Evolutionary conservation across 2,329 filamentous ascomycete genomes (phyloP).

Genomic region (Calonectria henricotiae): DNA sequence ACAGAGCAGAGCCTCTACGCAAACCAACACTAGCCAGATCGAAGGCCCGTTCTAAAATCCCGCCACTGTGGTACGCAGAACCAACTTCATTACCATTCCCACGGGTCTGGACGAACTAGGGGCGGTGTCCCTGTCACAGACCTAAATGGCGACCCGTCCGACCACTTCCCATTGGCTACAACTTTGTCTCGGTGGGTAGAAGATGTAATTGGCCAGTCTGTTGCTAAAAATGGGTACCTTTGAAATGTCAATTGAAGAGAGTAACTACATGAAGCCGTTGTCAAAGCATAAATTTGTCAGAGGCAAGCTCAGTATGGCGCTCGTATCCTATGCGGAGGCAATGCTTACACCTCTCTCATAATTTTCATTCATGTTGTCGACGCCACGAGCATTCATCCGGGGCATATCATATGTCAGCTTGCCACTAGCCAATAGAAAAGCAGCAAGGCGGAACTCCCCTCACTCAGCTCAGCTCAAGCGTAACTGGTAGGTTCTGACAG

Average conservation of each 20-base stretch:
- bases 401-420: background rate
- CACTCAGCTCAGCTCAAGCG: conserved; percentile 4
- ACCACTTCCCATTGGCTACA: background rate
- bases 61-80: background rate
- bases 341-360: background rate
- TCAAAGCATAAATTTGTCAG: background rate
- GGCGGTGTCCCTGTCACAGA: conserved; percentile 1
- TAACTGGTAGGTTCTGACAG: conserved; percentile 7
- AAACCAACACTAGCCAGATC: background rate
- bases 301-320: background rate
- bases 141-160: background rate
- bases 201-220: background rate
- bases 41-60: conserved; percentile 9
- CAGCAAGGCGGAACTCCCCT: background rate
- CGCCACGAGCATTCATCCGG: background rate
- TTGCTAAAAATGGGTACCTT: background rate
- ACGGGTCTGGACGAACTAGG: conserved; percentile 7
- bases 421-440: background rate
- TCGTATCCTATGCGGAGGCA: no score
- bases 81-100: conserved; percentile 11
- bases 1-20: background rate
- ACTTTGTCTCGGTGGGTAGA: background rate
- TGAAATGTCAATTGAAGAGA: background rate
- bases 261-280: background rate
- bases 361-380: background rate